Base-by-base conservation (phyloP, 345 rosid genomes). In the Cardamine occulta region DNA sequence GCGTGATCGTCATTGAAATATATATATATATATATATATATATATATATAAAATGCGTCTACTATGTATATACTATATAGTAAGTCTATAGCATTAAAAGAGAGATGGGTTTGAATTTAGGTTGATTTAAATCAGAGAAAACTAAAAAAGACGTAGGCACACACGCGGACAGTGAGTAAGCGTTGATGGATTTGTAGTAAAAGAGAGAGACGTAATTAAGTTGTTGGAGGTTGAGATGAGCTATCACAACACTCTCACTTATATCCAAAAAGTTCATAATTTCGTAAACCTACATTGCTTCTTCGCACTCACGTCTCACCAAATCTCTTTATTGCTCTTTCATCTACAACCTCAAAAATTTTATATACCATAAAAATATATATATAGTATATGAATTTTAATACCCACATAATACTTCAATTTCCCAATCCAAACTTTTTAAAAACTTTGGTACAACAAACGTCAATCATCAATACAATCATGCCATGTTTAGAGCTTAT, bases 151-250 rank as follows among this genome's bases (percentile, higher is more conserved):
- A 70, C 34, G 28, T 45, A 62, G 31, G n/a, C 6, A 4, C 80
- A 77, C 80, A 77, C 45, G 54, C 61, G 51, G 3, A 64, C 8
- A 12, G 35, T 77, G 80, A 77, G 17, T 32, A 63, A 62, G 58
- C 51, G 75, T 54, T 69, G 64, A 52, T 37, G 63, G 63, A 10
- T 67, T 75, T 67, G 35, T 66, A 52, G 69, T 51, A 35, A 77
- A 77, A 64, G 63, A 35, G 14, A 56, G 54, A 48, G 5, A 55
- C 48, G 72, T 64, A 31, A 57, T 65, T 28, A 56, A 65, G 76
- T 72, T 6, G 80, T 60, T 71, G 80, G 80, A 57, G 3, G 80
- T 70, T 77, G 80, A 71, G 76, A 71, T 59, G 49, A 63, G 44
- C 32, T 37, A 57, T 63, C 70, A 75, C 74, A 75, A 53, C 44